Conservation (phyloP, 2,329 filamentous ascomycete species). For the Fusarium longipes region DNA sequence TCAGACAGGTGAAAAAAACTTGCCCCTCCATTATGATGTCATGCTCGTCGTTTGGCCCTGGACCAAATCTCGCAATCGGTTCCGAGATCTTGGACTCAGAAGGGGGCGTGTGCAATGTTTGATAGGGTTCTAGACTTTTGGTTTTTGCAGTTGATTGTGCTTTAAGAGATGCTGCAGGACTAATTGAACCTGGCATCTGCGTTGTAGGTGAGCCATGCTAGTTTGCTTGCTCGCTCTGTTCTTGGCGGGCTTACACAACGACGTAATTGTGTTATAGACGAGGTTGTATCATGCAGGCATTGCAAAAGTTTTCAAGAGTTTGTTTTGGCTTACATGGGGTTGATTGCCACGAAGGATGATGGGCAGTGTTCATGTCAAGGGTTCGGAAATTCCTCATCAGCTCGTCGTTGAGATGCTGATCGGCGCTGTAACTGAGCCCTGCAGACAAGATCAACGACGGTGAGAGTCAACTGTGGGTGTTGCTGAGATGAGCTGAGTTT, state of each 20-base stretch:
- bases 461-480: not conserved
- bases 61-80: slow-evolving; percentile 26
- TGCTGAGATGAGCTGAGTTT: not conserved
- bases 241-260: slow-evolving; percentile 18
- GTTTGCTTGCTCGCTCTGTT: too few relatives aligned
- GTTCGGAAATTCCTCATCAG: not conserved
- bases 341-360: slow-evolving; percentile 9
- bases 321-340: not conserved
- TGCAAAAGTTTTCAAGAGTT: not conserved
- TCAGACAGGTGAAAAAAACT: not conserved
- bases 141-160: not conserved
- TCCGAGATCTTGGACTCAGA: slow-evolving; percentile 31
- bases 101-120: slow-evolving; percentile 16
- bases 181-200: not conserved
- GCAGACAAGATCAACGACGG: slow-evolving; percentile 1
- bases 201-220: not conserved
- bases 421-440: not conserved
- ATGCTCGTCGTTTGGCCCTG: slow-evolving; percentile 21
- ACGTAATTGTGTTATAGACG: slow-evolving; percentile 16
- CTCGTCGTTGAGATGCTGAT: not conserved
- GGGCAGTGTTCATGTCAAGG: not conserved
- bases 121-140: not conserved
- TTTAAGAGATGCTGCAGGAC: slow-evolving; percentile 14
- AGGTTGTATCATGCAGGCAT: not conserved
- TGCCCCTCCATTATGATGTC: slow-evolving; percentile 34